Base-by-base conservation (phyloP, 345 rosid genomes). In the Rhodomyrtus tomentosa region DNA sequence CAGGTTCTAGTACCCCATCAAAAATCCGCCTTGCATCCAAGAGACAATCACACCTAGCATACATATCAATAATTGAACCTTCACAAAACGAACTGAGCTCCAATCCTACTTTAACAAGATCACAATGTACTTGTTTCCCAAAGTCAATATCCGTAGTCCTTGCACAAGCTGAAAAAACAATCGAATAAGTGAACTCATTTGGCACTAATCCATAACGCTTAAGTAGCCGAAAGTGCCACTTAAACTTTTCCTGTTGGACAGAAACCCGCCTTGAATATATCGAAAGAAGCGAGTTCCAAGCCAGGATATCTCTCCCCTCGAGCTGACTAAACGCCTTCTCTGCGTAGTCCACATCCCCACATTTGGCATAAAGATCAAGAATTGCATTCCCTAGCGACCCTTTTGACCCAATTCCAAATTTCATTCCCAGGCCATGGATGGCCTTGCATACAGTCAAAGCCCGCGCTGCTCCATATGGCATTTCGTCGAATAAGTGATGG, bases 281-380 rank as follows among this genome's bases (percentile, higher is more conserved):
- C 1, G 95, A 93, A 51, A 95, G 85, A 85, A 96, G 80, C 24
- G 98, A 96, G 89, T 96, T 96, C 95, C 98, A 96, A 32, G 97
- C 91, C 73, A 91, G 87, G 50, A 90, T 85, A 91, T 93, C 94
- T 85, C 89, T 91, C 83, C 56, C 87, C 81, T 90, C 93, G 80
- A 93, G 92, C 50, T 73, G 81, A 54, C 85, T 49, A 85, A 96
- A 95, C 7, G 87, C 89, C 90, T 91, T 95, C 90, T 90, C 93
- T n/a, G 94, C 94, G 54, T 84, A 91, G 45, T 86, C 90, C 80
- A 84, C 90, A 82, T 90, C 38, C 22, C 91, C 95, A 85, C 98
- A 93, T 88, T 94, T 96, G 83, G 94, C 94, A 83, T 95, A 96
- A 68, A 96, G 94, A 88, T 94, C 98, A 42, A 96, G 86, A 82